These are phyloP conservation scores for Exidia glandulosa DNA, from an alignment of 768 basidiomycete species.

Conservation along the genomic window DNA sequence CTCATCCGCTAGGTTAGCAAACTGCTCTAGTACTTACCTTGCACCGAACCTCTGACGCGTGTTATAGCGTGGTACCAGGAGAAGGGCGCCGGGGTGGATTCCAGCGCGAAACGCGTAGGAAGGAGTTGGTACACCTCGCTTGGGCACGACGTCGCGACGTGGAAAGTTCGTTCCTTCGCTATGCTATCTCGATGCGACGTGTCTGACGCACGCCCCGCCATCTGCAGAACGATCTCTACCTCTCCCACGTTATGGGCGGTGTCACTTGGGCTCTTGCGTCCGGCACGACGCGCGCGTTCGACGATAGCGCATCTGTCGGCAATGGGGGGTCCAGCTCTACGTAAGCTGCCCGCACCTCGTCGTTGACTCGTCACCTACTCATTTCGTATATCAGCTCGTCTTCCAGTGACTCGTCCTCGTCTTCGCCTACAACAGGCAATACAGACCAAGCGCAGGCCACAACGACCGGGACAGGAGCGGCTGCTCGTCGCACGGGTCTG, in stretches of 20 bases:
- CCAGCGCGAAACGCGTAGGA: conserved; percentile 36
- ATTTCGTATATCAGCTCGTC: too few relatives aligned
- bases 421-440: background rate
- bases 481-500: background rate
- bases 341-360: conserved; percentile 1
- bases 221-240: conserved; percentile 51
- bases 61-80: conserved; percentile 79
- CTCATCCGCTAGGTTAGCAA: conserved; percentile 62
- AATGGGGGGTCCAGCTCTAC: conserved; percentile 11
- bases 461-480: background rate
- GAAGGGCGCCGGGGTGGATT: conserved; percentile 52
- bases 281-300: conserved; percentile 60
- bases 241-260: conserved; percentile 64
- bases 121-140: conserved; percentile 79
- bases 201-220: background rate
- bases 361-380: too few relatives aligned
- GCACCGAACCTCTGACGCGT: background rate
- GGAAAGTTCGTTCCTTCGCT: conserved; percentile 43
- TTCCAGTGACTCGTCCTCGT: too few relatives aligned
- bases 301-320: conserved; percentile 50
- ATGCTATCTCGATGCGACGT: background rate
- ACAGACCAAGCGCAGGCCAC: background rate
- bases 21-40: background rate
- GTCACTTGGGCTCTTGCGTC: conserved; percentile 63
- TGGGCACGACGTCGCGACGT: conserved; percentile 70